A percentile compares a stretch with the other conserved stretches of the same genome.
Evolutionary conservation across 2,329 filamentous ascomycete genomes (phyloP).

Genomic region (Sarocladium kiliense): DNA sequence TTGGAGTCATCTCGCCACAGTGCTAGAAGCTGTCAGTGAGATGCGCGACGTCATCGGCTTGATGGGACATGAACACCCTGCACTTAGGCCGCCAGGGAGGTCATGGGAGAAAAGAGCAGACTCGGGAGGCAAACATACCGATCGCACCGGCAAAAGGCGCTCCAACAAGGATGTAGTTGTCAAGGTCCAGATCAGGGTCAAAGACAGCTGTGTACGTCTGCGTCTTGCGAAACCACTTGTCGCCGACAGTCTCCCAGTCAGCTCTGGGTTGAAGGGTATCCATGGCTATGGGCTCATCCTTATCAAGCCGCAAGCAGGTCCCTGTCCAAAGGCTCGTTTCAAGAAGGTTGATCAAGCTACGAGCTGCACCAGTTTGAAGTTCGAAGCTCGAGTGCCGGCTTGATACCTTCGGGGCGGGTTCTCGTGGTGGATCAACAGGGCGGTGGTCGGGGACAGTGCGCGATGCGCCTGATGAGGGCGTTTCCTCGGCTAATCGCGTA

Average conservation of each 20-base stretch:
- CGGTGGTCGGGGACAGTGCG: neutral
- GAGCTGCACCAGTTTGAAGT: conserved; percentile 7
- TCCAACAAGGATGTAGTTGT: conserved; percentile 87
- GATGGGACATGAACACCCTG: neutral
- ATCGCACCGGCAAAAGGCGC: conserved; percentile 91
- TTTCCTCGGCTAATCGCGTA: neutral
- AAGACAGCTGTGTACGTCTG: conserved; percentile 92
- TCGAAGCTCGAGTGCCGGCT: neutral
- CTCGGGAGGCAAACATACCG: conserved; percentile 50
- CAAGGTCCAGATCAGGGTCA: conserved; percentile 86
- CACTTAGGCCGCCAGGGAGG: too few species aligned
- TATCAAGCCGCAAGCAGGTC: too few species aligned
- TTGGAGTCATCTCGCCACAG: conserved; percentile 86
- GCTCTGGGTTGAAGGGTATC: conserved; percentile 64
- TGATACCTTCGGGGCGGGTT: neutral
- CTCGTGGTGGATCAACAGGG: neutral
- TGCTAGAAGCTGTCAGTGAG: conserved; percentile 44
- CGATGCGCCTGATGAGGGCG: neutral
- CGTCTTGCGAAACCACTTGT: conserved; percentile 91
- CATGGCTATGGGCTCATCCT: conserved; percentile 34
- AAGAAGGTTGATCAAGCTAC: neutral
- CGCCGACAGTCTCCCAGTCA: conserved; percentile 91
- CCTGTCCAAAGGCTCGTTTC: too few species aligned
- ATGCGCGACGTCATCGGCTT: neutral
- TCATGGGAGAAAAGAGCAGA: neutral